Conservation (phyloP, 2,329 filamentous ascomycete genomes). For the Fusarium sp. region DNA sequence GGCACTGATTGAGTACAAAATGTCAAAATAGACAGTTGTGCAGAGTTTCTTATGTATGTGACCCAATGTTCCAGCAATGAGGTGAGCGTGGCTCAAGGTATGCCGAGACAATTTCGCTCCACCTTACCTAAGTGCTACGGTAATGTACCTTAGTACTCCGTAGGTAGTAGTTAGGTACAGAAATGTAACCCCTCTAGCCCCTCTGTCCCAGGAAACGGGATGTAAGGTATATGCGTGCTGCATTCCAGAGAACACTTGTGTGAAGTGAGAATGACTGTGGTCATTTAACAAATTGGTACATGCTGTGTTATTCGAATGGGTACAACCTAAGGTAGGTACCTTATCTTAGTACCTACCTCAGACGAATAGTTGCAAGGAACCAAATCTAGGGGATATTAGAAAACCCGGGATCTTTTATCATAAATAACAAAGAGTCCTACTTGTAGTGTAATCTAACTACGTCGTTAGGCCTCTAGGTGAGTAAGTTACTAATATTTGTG, state of each 20-base stretch:
- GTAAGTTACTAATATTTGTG: neutral
- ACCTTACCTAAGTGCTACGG: neutral
- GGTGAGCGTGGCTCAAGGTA: neutral
- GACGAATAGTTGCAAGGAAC: neutral
- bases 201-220: neutral
- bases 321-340: too few species aligned
- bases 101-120: slow-evolving; percentile 17
- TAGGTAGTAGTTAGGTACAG: neutral
- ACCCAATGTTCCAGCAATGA: neutral
- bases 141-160: neutral
- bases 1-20: neutral
- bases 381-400: neutral
- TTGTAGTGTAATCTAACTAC: neutral
- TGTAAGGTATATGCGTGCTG: neutral
- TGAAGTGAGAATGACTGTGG: neutral
- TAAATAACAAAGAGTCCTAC: neutral
- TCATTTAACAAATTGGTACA: neutral
- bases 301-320: neutral
- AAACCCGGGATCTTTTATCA: neutral
- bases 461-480: neutral
- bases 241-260: neutral
- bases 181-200: slow-evolving; percentile 4
- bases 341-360: neutral
- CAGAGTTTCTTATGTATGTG: neutral
- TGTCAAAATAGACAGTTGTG: neutral